These are phyloP conservation scores for Bipolaris gigantea DNA, from an alignment of 2,329 filamentous ascomycete genomes.

Conservation along the genomic window DNA sequence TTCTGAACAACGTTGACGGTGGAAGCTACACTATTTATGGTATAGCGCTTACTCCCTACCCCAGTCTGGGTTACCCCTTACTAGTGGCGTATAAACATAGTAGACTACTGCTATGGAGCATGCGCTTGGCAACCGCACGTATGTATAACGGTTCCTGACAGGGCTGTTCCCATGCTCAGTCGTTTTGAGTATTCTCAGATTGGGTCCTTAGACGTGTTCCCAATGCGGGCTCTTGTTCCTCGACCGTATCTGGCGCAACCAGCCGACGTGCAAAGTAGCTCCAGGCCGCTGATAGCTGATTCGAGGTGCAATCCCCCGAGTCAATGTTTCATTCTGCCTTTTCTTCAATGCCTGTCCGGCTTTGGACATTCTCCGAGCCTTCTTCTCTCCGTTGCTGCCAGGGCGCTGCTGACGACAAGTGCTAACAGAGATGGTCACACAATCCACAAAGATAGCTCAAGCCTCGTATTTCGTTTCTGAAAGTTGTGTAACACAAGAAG, in stretches of 20 bases:
- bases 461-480: not conserved
- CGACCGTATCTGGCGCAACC: not conserved
- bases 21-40: too few species aligned
- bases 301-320: not conserved
- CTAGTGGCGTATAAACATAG: too few species aligned
- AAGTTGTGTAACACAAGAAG: not conserved
- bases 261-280: not conserved
- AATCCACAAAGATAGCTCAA: not conserved
- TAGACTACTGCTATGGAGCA: not conserved
- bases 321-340: not conserved
- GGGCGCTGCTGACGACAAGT: not conserved
- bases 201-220: not conserved
- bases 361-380: too few species aligned
- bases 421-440: too few species aligned
- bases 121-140: not conserved
- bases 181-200: not conserved
- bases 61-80: too few species aligned
- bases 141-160: constrained; percentile 2
- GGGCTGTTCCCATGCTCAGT: not conserved
- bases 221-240: not conserved
- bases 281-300: not conserved
- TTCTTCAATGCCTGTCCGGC: not conserved
- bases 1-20: too few species aligned
- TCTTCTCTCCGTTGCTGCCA: not conserved
- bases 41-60: too few species aligned